Percentiles rank a stretch among this genome's conserved stretches.
Evolutionary conservation across 148 eudicot species (phyloP).

Genomic region (Drosera capensis): DNA sequence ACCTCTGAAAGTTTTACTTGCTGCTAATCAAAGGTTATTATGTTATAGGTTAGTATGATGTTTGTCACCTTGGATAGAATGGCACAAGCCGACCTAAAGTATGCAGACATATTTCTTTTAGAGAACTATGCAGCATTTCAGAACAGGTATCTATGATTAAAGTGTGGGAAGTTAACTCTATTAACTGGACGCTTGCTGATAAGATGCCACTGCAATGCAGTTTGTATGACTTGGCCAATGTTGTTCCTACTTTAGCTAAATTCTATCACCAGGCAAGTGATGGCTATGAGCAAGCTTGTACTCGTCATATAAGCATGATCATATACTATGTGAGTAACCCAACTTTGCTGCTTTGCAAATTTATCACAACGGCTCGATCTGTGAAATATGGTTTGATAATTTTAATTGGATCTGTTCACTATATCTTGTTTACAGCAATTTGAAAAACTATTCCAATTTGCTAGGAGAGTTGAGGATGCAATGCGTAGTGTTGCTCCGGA

Average conservation of each 20-base stretch:
- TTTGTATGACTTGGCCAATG: slow-evolving; percentile 87
- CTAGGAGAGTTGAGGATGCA: slow-evolving; percentile 77
- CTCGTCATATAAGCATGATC: slow-evolving; percentile 71
- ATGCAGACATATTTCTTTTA: slow-evolving; percentile 67
- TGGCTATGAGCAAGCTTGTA: slow-evolving; percentile 84
- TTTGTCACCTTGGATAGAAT: slow-evolving; percentile 85
- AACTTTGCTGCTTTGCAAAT: neutral
- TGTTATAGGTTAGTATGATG: slow-evolving; percentile 67
- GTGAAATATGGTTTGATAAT: neutral
- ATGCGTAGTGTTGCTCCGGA: slow-evolving; percentile 65
- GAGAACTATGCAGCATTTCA: slow-evolving; percentile 98
- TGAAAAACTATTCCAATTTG: slow-evolving; percentile 85
- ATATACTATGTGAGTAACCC: slow-evolving; percentile 60
- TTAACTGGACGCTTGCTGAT: no score
- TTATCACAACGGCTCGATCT: neutral
- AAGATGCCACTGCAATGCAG: slow-evolving; percentile 31
- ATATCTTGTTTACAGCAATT: slow-evolving; percentile 49
- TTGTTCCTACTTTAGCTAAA: slow-evolving; percentile 75
- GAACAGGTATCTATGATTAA: slow-evolving; percentile 81
- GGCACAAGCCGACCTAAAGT: slow-evolving; percentile 60
- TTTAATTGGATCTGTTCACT: neutral
- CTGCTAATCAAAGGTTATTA: slow-evolving; percentile 1
- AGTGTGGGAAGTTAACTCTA: no score
- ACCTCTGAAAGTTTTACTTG: neutral
- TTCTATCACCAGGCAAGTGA: slow-evolving; percentile 98